Evolutionary conservation across 108 stramenopile genomes (phyloP).

Genomic region (Fistulifera pelliculosa): DNA sequence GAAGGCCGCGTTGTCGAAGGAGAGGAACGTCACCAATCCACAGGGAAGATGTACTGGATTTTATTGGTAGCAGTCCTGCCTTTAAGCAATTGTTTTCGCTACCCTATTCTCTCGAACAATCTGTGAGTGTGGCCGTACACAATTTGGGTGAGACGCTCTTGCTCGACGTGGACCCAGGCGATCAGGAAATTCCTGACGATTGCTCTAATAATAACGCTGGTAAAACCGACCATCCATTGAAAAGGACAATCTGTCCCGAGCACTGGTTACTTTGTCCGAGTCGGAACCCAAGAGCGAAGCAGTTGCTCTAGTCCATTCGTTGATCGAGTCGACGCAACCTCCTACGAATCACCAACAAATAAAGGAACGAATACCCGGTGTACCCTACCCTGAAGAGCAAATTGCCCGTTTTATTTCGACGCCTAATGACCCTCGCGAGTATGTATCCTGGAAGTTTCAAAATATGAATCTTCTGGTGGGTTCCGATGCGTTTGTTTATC

Average conservation of each 20-base stretch:
- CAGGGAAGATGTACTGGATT: constrained; percentile 33
- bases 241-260: constrained; percentile 10
- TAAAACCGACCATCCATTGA: neutral
- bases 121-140: constrained; percentile 60
- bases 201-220: neutral
- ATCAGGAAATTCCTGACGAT: neutral
- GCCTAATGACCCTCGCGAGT: constrained; percentile 43
- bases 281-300: constrained; percentile 1
- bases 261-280: neutral
- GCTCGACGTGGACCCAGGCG: constrained; percentile 41
- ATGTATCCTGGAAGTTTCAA: constrained; percentile 66
- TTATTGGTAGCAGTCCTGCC: constrained; percentile 56
- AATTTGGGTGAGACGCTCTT: constrained; percentile 67
- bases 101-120: constrained; percentile 36
- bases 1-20: too few relatives aligned
- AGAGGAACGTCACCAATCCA: too few relatives aligned
- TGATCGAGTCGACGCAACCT: constrained; percentile 10
- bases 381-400: constrained; percentile 34
- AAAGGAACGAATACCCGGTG: constrained; percentile 14
- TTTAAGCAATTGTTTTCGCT: constrained; percentile 69
- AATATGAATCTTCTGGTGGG: constrained; percentile 64
- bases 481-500: constrained; percentile 57
- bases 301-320: constrained; percentile 2
- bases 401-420: constrained; percentile 20
- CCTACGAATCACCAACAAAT: constrained; percentile 1